phyloP scores from a whole-genome alignment of 2,329 filamentous ascomycete species.

The Cladophialophora chaetospira region DNA sequence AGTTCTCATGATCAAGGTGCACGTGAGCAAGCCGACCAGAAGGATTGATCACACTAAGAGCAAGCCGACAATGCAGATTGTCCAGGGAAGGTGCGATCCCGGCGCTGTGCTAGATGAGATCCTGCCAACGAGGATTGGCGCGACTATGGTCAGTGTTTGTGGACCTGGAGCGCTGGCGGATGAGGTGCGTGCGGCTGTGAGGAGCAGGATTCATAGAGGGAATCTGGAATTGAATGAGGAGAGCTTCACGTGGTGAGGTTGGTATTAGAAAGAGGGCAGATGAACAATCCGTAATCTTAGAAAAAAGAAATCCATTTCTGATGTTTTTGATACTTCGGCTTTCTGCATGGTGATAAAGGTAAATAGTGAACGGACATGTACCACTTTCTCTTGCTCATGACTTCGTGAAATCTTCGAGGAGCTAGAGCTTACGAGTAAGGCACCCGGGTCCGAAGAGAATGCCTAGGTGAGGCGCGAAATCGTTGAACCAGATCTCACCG shows the following conservation, averaged over 20 bases:
- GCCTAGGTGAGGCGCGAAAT: too few species aligned
- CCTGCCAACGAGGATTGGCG: conserved; percentile 57
- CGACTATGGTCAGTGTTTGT: conserved; percentile 64
- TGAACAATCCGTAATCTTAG: too few species aligned
- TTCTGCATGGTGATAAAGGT: too few species aligned
- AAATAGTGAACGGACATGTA: too few species aligned
- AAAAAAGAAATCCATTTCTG: too few species aligned
- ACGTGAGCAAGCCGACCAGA: conserved; percentile 62
- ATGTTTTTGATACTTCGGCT: too few species aligned
- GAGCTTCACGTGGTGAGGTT: conserved; percentile 62
- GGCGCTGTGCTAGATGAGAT: conserved; percentile 60
- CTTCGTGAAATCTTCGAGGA: too few species aligned
- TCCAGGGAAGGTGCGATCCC: conserved; percentile 60
- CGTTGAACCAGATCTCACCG: too few species aligned
- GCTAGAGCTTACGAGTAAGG: too few species aligned
- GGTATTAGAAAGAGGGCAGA: too few species aligned
- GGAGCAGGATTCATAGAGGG: conserved; percentile 53
- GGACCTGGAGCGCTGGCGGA: conserved; percentile 65
- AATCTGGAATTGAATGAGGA: conserved; percentile 66
- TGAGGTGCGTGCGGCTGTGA: conserved; percentile 58
- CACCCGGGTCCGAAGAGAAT: too few species aligned
- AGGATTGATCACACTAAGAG: conserved; percentile 57
- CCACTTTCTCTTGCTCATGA: too few species aligned
- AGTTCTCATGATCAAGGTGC: conserved; percentile 62
- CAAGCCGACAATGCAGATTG: conserved; percentile 64